Conservation (phyloP, 129 eudicot species). For the Flaveria brownii region DNA sequence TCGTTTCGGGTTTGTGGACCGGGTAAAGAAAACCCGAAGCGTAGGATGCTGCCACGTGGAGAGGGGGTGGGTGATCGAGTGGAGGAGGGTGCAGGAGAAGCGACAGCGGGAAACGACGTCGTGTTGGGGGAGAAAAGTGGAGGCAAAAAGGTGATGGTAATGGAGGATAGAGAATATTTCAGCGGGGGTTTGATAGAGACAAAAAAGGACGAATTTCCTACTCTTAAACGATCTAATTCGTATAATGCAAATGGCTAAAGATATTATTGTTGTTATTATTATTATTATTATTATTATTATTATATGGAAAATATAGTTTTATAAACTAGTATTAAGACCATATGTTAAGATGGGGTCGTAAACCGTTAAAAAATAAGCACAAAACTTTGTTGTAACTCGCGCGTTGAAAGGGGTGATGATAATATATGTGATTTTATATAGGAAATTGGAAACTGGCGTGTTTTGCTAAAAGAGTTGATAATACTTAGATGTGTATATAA, state of each 20-base stretch:
- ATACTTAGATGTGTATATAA: no score
- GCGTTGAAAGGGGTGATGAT: no score
- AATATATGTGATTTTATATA: no score
- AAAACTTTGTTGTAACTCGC: no score
- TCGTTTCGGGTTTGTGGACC: slow-evolving; percentile 78
- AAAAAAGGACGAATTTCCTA: slow-evolving; percentile 56
- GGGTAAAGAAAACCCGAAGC: slow-evolving; percentile 47
- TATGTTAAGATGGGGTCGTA: no score
- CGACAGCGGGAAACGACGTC: slow-evolving; percentile 14
- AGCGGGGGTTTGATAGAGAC: slow-evolving; percentile 89
- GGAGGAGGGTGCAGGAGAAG: slow-evolving; percentile 43
- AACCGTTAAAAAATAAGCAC: no score
- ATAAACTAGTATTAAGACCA: no score
- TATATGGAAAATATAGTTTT: no score
- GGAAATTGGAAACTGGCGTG: no score
- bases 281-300: background rate
- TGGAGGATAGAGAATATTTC: slow-evolving; percentile 74
- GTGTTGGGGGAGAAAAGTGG: slow-evolving; percentile 14
- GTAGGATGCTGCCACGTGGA: slow-evolving; percentile 65
- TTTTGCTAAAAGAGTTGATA: no score
- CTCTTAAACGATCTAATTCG: slow-evolving; percentile 75
- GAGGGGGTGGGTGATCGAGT: slow-evolving; percentile 32
- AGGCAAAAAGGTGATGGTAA: slow-evolving; percentile 26
- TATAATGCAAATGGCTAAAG: slow-evolving; percentile 75
- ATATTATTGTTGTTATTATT: background rate